Percentiles rank a stretch among this genome's conserved stretches.
phyloP scores from a whole-genome alignment of 768 basidiomycete species.

The Boletus sp. region DNA sequence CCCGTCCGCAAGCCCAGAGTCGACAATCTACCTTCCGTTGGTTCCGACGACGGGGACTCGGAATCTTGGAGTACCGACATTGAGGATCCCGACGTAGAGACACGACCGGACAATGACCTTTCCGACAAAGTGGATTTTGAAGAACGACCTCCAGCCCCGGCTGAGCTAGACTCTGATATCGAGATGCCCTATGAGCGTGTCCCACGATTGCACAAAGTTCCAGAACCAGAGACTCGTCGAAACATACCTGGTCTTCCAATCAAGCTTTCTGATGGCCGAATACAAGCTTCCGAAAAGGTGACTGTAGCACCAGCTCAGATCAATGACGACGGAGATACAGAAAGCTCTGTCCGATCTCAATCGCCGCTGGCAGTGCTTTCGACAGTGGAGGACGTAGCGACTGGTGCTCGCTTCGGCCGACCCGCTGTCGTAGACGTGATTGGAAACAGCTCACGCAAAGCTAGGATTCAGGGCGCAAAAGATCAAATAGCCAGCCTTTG shows the following conservation, averaged over 20 bases:
- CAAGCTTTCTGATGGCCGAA: conserved; percentile 77
- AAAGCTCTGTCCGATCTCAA: conserved; percentile 35
- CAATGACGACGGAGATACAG: conserved; percentile 31
- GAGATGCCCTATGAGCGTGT: conserved; percentile 74
- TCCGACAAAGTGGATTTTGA: conserved; percentile 11
- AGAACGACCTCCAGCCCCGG: conserved; percentile 1
- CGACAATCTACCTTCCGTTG: conserved; percentile 66
- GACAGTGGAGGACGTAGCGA: conserved; percentile 66
- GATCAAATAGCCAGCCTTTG: conserved; percentile 93
- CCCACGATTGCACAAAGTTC: conserved; percentile 49
- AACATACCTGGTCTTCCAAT: conserved; percentile 73
- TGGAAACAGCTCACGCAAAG: conserved; percentile 58
- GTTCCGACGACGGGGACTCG: conserved; percentile 63
- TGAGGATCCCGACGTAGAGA: conserved; percentile 32
- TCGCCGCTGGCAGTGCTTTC: conserved; percentile 23
- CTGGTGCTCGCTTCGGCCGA: conserved; percentile 86
- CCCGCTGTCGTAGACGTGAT: conserved; percentile 73
- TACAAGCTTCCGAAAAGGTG: conserved; percentile 53
- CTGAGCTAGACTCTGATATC: conserved; percentile 44
- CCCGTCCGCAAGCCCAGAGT: conserved; percentile 43
- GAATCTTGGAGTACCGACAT: conserved; percentile 47
- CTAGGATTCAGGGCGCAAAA: conserved; percentile 73
- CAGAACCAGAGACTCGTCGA: conserved; percentile 46
- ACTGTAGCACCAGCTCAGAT: conserved; percentile 16
- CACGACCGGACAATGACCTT: conserved; percentile 8